These are phyloP conservation scores for Arthrobotrys megalospora DNA, from an alignment of 2,329 filamentous ascomycete genomes.

Conservation along the genomic window DNA sequence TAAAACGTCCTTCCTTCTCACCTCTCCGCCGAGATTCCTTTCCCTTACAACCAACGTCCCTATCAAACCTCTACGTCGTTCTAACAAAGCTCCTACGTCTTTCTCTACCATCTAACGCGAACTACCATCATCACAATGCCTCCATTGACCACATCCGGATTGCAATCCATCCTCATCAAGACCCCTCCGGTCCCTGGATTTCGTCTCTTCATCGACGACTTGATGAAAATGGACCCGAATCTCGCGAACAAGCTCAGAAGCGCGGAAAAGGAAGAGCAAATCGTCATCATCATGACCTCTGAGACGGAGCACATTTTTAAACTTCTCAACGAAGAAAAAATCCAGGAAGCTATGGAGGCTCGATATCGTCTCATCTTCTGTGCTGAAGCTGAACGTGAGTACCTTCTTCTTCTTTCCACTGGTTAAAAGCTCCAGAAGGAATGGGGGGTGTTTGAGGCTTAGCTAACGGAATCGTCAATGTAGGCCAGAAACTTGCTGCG, in stretches of 20 bases:
- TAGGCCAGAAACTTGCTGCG: slow-evolving; percentile 9
- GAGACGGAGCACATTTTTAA: slow-evolving; percentile 31
- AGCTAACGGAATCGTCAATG: too few species aligned
- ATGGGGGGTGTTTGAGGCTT: too few species aligned
- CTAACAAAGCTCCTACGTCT: neutral
- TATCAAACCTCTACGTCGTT: too few species aligned
- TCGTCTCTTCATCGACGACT: neutral
- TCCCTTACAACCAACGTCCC: neutral
- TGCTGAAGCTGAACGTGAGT: slow-evolving; percentile 52
- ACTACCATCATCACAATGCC: neutral
- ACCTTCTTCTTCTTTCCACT: neutral
- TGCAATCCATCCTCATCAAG: neutral
- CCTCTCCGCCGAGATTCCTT: neutral
- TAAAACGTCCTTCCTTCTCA: neutral
- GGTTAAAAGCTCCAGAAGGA: too few species aligned
- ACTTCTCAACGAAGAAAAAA: slow-evolving; percentile 21
- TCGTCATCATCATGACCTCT: slow-evolving; percentile 30
- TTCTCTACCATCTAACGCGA: neutral
- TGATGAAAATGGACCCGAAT: neutral
- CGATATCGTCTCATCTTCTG: slow-evolving; percentile 33
- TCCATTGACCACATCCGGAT: neutral
- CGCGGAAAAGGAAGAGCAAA: slow-evolving; percentile 8
- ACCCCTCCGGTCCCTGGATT: slow-evolving; percentile 9
- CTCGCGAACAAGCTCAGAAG: neutral
- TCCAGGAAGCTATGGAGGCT: slow-evolving; percentile 25